A percentile compares a stretch with the other conserved stretches of the same genome.
These are phyloP conservation scores for Brassica incana DNA, from an alignment of 345 rosid species.

Conservation along the genomic window DNA sequence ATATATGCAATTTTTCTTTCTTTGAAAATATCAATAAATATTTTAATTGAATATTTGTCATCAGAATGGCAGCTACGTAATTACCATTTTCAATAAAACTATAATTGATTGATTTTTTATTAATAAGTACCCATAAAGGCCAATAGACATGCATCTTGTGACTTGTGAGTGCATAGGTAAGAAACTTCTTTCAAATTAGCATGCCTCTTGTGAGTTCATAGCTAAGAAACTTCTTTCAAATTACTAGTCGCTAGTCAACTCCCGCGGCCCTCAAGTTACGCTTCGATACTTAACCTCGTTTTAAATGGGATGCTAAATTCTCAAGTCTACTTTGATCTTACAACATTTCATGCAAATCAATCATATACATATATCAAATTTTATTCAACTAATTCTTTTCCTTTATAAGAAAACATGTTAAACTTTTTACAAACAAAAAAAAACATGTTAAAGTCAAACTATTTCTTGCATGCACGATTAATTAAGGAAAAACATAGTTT, in stretches of 20 bases:
- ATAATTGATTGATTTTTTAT: not conserved
- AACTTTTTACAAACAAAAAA: too few species aligned
- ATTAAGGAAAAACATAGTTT: not conserved
- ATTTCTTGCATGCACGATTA: not conserved
- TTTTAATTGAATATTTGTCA: not conserved
- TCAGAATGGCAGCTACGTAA: not conserved
- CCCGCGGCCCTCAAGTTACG: constrained; percentile 10
- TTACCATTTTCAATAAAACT: not conserved
- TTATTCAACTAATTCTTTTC: not conserved
- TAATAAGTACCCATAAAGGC: not conserved
- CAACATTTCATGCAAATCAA: not conserved
- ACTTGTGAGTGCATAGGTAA: not conserved
- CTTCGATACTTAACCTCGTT: not conserved
- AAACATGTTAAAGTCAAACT: not conserved
- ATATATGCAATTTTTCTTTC: too few species aligned
- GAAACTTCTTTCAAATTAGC: not conserved
- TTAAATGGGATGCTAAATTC: constrained; percentile 14
- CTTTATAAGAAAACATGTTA: too few species aligned
- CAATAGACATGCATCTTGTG: constrained; percentile 5
- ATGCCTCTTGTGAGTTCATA: not conserved
- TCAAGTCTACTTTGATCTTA: not conserved
- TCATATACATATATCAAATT: not conserved
- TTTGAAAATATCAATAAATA: not conserved
- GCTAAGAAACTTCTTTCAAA: not conserved
- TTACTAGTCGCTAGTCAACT: constrained; percentile 19